Base-by-base conservation (phyloP, 495 filamentous ascomycete species). In the Penicillium crystallinum region DNA sequence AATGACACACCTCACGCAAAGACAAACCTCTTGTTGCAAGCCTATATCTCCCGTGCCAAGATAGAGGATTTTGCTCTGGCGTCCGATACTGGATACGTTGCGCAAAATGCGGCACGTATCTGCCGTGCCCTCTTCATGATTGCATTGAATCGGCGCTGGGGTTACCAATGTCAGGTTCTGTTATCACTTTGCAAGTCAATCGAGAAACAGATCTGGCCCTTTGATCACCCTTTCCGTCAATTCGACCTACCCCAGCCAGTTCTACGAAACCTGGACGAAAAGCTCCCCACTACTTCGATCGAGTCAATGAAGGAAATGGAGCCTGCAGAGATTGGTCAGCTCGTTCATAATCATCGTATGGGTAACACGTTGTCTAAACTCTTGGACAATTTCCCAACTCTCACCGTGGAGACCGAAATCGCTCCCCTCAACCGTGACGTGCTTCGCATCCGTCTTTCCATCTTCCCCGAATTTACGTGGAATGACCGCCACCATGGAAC, bases 61-160 rank as follows among this genome's bases (percentile, higher is more conserved):
- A 76, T 95, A 10, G 90, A 97, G 46, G 95, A 99, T 64, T 99
- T 96, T 69, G 89, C 92, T 6, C 68, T 99, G 23, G 80, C 87
- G 1, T 96, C 91, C 15, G 93, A 99, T 66, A 84, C 85, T 2
- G 89, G 88, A 49, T 99, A 99, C 66, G 89, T 99, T 23, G 87
- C 95, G 1, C 93, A 99, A 66, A 96, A 97, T 61, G 82, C 95
- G 10, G 89, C 90, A 2, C 84, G 93, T 65, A 97, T 99, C 46
- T 96, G 91, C 65, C 81, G 93, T 47, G 88, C 93, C 14, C 70
- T 99, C 6, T 99, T 99, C 69, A 95, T 96, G 89, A 95, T 97
- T 58, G 91, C 93, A 3, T 70, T 99, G 43, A 97, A 96, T 61
- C 76, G 95, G 33, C 79, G 88, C 50, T 99, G 93, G 93, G 93